A percentile compares a stretch with the other conserved stretches of the same genome.
These are phyloP conservation scores for Populus alba DNA, from an alignment of 345 rosid genomes.

Conservation along the genomic window DNA sequence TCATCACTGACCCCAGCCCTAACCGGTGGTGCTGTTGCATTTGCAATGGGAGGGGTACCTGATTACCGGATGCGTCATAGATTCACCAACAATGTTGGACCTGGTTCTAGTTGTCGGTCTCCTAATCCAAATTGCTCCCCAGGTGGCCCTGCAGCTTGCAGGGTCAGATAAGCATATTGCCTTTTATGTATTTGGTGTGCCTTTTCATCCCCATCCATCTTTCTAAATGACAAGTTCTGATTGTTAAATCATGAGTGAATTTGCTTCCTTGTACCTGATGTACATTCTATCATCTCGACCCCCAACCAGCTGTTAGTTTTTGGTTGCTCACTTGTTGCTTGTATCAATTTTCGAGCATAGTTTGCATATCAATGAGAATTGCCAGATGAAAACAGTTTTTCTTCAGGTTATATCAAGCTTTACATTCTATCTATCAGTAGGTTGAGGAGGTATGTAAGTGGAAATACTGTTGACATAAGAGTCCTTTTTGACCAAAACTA, in stretches of 20 bases:
- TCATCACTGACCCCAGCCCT: conserved; percentile 40
- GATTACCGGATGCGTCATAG: conserved; percentile 58
- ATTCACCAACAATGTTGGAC: conserved; percentile 66
- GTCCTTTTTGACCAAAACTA: neutral
- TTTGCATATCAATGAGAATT: conserved; percentile 12
- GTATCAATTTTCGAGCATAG: conserved; percentile 23
- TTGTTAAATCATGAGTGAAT: conserved; percentile 41
- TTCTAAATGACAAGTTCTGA: conserved; percentile 33
- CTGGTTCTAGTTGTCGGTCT: conserved; percentile 72
- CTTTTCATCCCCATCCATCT: conserved; percentile 24
- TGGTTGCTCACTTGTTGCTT: conserved; percentile 30
- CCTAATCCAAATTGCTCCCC: conserved; percentile 78
- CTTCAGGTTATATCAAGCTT: neutral
- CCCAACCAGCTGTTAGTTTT: conserved; percentile 30
- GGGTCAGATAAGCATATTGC: conserved; percentile 64
- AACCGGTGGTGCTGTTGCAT: conserved; percentile 36
- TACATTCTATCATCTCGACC: conserved; percentile 22
- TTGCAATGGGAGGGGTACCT: conserved; percentile 71
- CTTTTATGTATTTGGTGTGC: conserved; percentile 46
- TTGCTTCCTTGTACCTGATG: conserved; percentile 28
- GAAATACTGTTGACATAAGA: neutral
- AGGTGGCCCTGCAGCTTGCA: conserved; percentile 72
- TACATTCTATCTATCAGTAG: neutral
- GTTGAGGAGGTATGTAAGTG: neutral
- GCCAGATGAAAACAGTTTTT: conserved; percentile 10